Percentiles rank a stretch among this genome's conserved stretches.
phyloP scores from a whole-genome alignment of 257 asterid species.

The Salvia miltiorrhiza region DNA sequence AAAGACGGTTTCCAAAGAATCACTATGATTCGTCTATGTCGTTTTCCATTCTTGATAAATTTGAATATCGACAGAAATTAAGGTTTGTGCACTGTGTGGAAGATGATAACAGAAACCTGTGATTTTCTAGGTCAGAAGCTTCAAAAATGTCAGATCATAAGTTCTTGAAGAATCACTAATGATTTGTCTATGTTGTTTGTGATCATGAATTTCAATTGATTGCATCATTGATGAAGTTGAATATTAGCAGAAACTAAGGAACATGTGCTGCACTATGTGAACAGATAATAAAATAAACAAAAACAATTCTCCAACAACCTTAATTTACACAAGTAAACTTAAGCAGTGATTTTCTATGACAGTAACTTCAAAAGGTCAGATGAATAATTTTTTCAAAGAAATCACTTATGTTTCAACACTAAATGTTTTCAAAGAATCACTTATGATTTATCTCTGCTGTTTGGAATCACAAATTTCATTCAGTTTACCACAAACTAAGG shows the following conservation, averaged over 20 bases:
- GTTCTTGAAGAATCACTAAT: too few relatives aligned
- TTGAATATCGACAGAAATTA: neutral
- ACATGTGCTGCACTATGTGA: neutral
- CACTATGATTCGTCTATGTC: too few relatives aligned
- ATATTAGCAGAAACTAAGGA: neutral
- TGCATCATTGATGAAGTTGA: too few relatives aligned
- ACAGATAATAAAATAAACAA: neutral
- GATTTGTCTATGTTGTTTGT: neutral
- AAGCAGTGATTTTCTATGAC: neutral
- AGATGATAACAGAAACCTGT: neutral
- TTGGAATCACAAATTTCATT: neutral
- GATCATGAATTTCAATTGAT: neutral
- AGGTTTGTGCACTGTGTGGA: neutral
- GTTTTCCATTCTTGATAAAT: neutral
- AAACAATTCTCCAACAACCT: neutral
- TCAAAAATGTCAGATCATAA: too few relatives aligned
- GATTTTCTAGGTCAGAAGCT: too few relatives aligned
- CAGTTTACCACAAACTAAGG: neutral
- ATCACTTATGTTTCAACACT: too few relatives aligned
- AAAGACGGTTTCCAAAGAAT: too few relatives aligned
- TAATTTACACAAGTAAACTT: neutral
- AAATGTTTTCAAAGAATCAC: too few relatives aligned
- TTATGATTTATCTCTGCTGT: neutral
- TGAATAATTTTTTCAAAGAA: neutral
- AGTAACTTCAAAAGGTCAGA: neutral